phyloP scores from a whole-genome alignment of 2,329 filamentous ascomycete species.

The Cordyceps farinosa region DNA sequence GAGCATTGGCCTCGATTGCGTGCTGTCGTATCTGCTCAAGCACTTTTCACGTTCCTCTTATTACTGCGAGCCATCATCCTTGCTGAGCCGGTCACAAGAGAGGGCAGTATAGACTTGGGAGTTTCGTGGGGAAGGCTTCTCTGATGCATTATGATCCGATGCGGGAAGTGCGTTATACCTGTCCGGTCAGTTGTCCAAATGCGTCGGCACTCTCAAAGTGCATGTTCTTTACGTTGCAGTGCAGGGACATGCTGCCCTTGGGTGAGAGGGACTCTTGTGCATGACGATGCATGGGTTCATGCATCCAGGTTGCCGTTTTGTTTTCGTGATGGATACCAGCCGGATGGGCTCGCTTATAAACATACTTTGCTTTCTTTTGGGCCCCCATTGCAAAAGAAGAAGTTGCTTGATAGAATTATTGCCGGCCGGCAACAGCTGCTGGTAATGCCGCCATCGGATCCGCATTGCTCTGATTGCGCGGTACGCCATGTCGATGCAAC shows the following conservation, averaged over 20 bases:
- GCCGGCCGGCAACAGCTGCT: no score
- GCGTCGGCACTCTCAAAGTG: no score
- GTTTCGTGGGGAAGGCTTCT: not conserved
- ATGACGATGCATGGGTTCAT: not conserved
- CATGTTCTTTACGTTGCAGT: not conserved
- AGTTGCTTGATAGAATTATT: not conserved
- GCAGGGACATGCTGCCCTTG: not conserved
- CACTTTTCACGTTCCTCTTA: no score
- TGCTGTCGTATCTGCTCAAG: no score
- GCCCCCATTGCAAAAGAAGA: not conserved
- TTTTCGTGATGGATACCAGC: slow-evolving; percentile 3
- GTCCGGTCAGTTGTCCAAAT: not conserved
- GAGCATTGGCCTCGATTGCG: no score
- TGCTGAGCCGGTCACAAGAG: no score
- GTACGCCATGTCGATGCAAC: not conserved
- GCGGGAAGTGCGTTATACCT: not conserved
- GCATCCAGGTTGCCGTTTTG: not conserved
- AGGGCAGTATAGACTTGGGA: no score
- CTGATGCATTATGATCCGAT: not conserved
- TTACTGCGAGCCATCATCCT: no score
- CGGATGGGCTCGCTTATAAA: not conserved
- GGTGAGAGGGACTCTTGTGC: not conserved
- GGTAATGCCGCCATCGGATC: not conserved
- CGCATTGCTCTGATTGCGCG: not conserved
- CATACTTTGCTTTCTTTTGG: not conserved